Evolutionary conservation across 1,139 yeast species (phyloP), one percentile per base, ranked within the genome.

Genomic region (Lodderomyces oxycetoniae): DNA sequence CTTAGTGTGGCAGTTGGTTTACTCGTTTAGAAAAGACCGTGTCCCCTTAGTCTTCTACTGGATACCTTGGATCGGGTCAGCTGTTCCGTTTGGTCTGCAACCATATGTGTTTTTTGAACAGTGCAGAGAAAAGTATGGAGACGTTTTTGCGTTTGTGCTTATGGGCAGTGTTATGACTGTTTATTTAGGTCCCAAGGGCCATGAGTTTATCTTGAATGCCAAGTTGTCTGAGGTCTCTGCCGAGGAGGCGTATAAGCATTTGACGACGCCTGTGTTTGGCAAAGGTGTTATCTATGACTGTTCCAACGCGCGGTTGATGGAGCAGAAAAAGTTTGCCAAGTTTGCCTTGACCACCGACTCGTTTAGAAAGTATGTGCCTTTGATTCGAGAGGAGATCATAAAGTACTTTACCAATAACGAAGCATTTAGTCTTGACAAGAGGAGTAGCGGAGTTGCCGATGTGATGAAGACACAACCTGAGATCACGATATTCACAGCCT

Each of bases 251-350:
- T 91, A 91, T 66, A 74, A 81, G 43, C 96, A 89, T 57, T 73
- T 91, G 61, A 91, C 98, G 21, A 91, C 97, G 9, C 98, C 98
- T 12, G 96, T 88, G 17, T 91, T 91, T 51, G 98, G 98, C 48
- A 79, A 88, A 56, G 98, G 97, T 46, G 98, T 91, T 36, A 83
- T 91, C 39, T 91, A 91, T 57, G 98, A 91, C 63, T 91, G 97
- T 62, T 88, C 98, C 42, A 93, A 93, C 65, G 66, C 79, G 52
- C 79, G 88, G 48, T 74, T 91, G 50, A 93, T 91, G 98, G 98
- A 91, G 60, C 98, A 91, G 62, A 91, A 93, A 77, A 91, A 88
- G 68, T 91, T 91, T 53, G 95, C 93, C 45, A 91, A 91, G 64
- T 74, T 77, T 40, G 95, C 96, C 13, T 73, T 91, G 48, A 83